Percentiles rank a stretch among this genome's conserved stretches.
Conservation (phyloP, 2,329 filamentous ascomycete genomes). For the Botrytis aclada region DNA sequence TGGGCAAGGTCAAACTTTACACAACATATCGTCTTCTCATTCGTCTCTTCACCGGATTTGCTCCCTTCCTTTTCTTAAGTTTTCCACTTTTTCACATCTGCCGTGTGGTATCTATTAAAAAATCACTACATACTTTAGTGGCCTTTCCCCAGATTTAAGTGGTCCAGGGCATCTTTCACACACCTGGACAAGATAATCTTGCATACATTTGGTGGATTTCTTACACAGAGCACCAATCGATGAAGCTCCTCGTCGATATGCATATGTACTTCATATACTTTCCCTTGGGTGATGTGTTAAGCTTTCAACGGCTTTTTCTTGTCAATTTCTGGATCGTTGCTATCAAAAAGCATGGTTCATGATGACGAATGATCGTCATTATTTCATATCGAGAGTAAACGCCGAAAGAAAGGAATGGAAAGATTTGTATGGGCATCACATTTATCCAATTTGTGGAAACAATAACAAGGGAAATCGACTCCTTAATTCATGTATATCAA, state of each 20-base stretch:
- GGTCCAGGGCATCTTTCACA: background rate
- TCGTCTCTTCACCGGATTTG: background rate
- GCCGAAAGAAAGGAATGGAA: background rate
- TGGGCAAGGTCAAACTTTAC: background rate
- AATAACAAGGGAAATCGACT: background rate
- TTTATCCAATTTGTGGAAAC: background rate
- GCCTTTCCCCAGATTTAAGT: slow-evolving; percentile 11
- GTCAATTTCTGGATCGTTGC: background rate
- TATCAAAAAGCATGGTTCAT: background rate
- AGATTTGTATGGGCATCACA: background rate
- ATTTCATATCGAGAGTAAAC: background rate
- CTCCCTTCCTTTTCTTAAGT: background rate
- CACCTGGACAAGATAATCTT: slow-evolving; percentile 1
- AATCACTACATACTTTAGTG: background rate
- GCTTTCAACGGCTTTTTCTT: no score
- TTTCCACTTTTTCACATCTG: background rate
- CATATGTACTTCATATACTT: background rate
- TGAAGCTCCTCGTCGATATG: background rate
- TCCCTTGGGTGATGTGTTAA: background rate
- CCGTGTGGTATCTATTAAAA: background rate
- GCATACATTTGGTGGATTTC: slow-evolving; percentile 2
- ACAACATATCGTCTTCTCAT: background rate
- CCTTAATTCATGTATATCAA: background rate
- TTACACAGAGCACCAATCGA: background rate
- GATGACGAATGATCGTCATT: slow-evolving; percentile 4